A percentile compares a stretch with the other conserved stretches of the same genome.
These are phyloP conservation scores for Rugonectria rugulosa DNA, from an alignment of 2,329 filamentous ascomycete species.

Conservation along the genomic window DNA sequence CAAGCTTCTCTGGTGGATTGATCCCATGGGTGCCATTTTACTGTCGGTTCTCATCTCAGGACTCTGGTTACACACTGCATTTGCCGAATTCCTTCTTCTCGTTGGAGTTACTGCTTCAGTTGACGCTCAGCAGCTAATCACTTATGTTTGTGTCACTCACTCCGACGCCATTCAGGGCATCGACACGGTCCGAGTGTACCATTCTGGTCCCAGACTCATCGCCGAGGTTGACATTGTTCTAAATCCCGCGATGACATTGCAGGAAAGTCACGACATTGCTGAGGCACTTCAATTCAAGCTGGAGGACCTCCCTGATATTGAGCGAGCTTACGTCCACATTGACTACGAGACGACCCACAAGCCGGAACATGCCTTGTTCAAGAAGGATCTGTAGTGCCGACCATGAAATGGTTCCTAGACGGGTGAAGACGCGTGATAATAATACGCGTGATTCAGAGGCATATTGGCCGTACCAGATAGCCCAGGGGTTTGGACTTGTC, in stretches of 20 bases:
- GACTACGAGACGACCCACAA: constrained; percentile 97
- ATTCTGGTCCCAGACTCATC: constrained; percentile 86
- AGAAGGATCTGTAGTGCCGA: constrained; percentile 63
- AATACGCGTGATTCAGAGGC: neutral
- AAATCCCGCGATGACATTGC: constrained; percentile 75
- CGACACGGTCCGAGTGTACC: constrained; percentile 94
- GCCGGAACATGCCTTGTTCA: constrained; percentile 73
- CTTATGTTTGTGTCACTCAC: constrained; percentile 90
- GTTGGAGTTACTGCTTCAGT: constrained; percentile 89
- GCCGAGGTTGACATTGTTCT: constrained; percentile 98
- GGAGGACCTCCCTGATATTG: constrained; percentile 89
- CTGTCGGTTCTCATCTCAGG: constrained; percentile 79
- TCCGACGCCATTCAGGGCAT: constrained; percentile 82
- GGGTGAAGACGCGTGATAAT: neutral
- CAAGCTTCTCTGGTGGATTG: constrained; percentile 93
- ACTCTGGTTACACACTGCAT: constrained; percentile 87
- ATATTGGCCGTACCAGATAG: too few species aligned
- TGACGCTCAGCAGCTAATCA: constrained; percentile 90
- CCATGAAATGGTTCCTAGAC: constrained; percentile 15
- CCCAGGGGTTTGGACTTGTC: neutral
- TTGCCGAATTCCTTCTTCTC: constrained; percentile 86
- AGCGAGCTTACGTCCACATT: constrained; percentile 94
- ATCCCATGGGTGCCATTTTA: constrained; percentile 88
- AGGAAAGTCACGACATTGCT: constrained; percentile 88
- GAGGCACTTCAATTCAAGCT: constrained; percentile 95